Evolutionary conservation across 75 land plant species (phyloP), one percentile per base, ranked within the genome.

Genomic region (Cunninghamia lanceolata): DNA sequence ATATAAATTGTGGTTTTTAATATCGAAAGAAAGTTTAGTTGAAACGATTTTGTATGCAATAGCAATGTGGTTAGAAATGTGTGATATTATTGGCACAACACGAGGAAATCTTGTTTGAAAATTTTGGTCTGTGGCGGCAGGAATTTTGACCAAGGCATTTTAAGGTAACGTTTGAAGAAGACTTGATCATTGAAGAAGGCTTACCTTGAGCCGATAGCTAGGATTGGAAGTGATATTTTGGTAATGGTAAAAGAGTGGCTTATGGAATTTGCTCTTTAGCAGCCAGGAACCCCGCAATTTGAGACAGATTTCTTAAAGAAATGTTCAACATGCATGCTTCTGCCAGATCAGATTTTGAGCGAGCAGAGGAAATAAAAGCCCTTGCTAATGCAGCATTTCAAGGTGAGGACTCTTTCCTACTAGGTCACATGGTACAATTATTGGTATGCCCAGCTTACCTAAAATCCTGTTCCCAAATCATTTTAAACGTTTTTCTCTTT

Each of bases 301-400:
- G 82, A 80, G 50, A 80, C 82, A 43, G 32, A 78, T 15, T 21
- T 78, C 47, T 10, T 39, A 38, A 40, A 80, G 32, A 80, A 80
- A 80, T 28, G 47, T 80, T 46, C 46, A 80, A 43, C 82, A 80
- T 80, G 82, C 47, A 43, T 43, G 47, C 68, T 34, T 36, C 78
- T 73, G 39, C 59, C 1, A 63, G 79, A 40, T 80, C 92, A 35
- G 47, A 90, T 77, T 3, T 47, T n/a, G 89, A 86, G 39, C 89
- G 84, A 84, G 98, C 99, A 32, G 99, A 97, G 83, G 95, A 96
- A 85, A 15, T 93, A 87, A 97, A 97, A 86, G 75, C 90, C 54
- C 86, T 87, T 39, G 99, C 98, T 45, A 97, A 97, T 89, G 96
- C 95, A 85, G 95, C 98, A 63, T 97, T 96, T 88, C 97, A 96